Evolutionary conservation across 768 basidiomycete genomes (phyloP), one percentile per base, ranked within the genome.

Genomic region (Xerocomus spinulosus): DNA sequence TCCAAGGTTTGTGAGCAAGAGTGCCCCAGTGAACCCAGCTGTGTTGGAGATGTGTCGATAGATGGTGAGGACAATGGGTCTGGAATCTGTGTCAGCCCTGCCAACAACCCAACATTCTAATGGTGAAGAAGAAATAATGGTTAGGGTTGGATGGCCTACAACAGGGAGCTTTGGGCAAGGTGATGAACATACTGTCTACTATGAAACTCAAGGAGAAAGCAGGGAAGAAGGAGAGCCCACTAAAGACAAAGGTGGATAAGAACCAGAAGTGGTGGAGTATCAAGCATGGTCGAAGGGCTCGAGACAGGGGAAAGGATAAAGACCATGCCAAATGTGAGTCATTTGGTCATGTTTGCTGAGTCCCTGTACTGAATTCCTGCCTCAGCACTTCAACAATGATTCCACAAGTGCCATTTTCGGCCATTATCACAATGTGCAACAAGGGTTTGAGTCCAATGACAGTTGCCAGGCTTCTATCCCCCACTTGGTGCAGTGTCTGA

Each of bases 211-310:
- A 65, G 64, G 60, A 75, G 69, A 60, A 65, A 56, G 55, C 70
- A 38, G 67, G 66, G 49, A 72, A 70, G 56, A 57, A 57, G 60
- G 52, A 52, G 41, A 51, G 55, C 17, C 36, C 61, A 49, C 58
- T 69, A 47, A 72, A 72, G 58, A 52, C 70, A 46, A 78, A 75
- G 63, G 62, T 50, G 23, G 74, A 75, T 36, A 72, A 75, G 51
- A 79, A 73, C 57, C 74, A 76, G 58, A 85, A 82, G 64, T 91
- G 87, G 87, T 91, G 87, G 89, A 90, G 78, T 52, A 82, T 91
- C 49, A 82, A 85, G 6, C 70, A 85, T 13, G 85, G 85, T 9
- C 68, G 83, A 55, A 86, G 87, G 62, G 73, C 68, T 10, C 79
- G 78, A 65, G 73, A 69, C 14, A 75, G 74, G 53, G 65, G 9